Evolutionary conservation across 2,329 filamentous ascomycete genomes (phyloP), one percentile per base, ranked within the genome.

Genomic region (Aspergillus tanneri): DNA sequence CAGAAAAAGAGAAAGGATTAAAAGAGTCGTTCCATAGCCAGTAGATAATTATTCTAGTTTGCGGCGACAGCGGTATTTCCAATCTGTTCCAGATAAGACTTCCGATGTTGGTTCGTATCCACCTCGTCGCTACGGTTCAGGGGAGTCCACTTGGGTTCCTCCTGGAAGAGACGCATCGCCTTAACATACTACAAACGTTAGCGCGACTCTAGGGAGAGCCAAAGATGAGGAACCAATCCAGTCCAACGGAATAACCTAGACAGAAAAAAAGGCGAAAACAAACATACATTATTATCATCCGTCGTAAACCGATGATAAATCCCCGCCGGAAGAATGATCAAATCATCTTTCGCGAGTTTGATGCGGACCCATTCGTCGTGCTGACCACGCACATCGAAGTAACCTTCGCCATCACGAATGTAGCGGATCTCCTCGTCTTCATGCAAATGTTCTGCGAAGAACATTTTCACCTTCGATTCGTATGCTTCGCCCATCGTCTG

Each of bases 341-440:
- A 75, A 73, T 99, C 93, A 45, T 83, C 80, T 77, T 93, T 93
- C 69, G 87, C 87, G 48, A 99, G 74, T 62, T 78, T 75, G 53
- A 99, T 90, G 50, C 93, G 78, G 49, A 99, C 83, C 93, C 93
- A 99, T 57, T 87, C 83, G 64, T 97, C 92, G 16, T 81, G 82
- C 69, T 87, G 77, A 63, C 83, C 86, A 40, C 93, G 78, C 3
- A 99, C 91, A 71, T 99, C 93, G 67, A 99, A 99, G 70, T 87
- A 99, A 0, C 93, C 93, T 46, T 82, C 81, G 0, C 93, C 93
- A 52, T 86, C 91, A 24, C 90, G 78, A 58, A 99, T 91, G 65
- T 96, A 99, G 39, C 93, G 80, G 58, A 99, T 99, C 79, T 99
- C 93, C 75, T 99, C 93, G 60, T 99, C 93, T 75, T 99, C 93